Conservation (phyloP, 768 basidiomycete genomes). For the Leccinum rimulosum region DNA sequence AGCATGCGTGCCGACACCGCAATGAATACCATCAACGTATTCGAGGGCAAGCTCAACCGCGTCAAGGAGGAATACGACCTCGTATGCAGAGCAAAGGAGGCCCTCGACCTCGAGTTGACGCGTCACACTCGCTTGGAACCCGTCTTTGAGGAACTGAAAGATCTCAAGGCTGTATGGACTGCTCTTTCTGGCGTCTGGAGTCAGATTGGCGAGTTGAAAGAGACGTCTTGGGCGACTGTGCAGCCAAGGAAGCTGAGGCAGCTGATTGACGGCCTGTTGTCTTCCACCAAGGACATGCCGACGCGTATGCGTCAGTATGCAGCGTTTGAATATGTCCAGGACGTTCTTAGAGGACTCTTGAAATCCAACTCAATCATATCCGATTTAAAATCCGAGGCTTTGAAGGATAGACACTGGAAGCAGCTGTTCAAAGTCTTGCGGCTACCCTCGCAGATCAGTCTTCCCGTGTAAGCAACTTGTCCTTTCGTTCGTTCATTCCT, state of each 20-base stretch:
- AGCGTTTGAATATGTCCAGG: conserved; percentile 97
- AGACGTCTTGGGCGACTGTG: conserved; percentile 87
- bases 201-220: conserved; percentile 85
- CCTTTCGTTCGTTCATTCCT: conserved; percentile 10
- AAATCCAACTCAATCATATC: conserved; percentile 89
- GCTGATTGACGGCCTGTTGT: conserved; percentile 85
- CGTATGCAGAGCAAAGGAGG: conserved; percentile 94
- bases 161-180: conserved; percentile 98
- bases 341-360: conserved; percentile 77
- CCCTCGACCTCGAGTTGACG: conserved; percentile 87
- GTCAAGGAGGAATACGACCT: conserved; percentile 95
- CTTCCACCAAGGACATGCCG: conserved; percentile 98
- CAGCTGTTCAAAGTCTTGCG: conserved; percentile 89
- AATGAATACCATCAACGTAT: conserved; percentile 93
- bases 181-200: conserved; percentile 97
- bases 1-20: conserved; percentile 95
- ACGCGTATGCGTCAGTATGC: conserved; percentile 98
- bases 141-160: conserved; percentile 91
- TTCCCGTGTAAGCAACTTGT: conserved; percentile 56
- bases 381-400: conserved; percentile 94
- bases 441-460: conserved; percentile 69
- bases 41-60: conserved; percentile 85
- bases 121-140: conserved; percentile 91
- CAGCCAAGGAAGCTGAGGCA: conserved; percentile 94
- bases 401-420: conserved; percentile 98